Conservation (phyloP, 2,329 filamentous ascomycete genomes). For the Trichophyton schoenleinii region DNA sequence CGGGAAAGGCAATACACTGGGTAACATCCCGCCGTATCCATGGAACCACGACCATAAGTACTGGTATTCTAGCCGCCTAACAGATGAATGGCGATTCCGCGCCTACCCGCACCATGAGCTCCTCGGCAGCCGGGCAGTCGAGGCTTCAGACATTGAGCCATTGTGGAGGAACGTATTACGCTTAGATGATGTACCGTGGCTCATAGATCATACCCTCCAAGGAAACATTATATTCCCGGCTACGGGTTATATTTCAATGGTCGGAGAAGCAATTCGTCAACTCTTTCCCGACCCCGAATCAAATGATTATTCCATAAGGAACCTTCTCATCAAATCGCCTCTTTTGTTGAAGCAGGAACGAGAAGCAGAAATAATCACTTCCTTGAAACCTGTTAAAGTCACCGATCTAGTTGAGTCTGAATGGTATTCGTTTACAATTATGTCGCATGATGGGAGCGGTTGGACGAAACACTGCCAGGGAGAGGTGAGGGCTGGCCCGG, state of each 20-base stretch:
- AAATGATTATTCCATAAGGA: constrained; percentile 8
- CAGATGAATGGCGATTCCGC: constrained; percentile 15
- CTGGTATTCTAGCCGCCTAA: constrained; percentile 18
- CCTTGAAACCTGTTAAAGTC: constrained; percentile 9
- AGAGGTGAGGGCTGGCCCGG: constrained; percentile 2
- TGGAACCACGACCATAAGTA: constrained; percentile 5
- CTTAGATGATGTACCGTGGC: constrained; percentile 25
- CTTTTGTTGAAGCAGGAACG: constrained; percentile 16
- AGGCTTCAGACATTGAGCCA: constrained; percentile 20
- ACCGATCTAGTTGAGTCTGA: neutral
- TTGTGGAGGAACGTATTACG: constrained; percentile 31
- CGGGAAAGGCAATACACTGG: constrained; percentile 4
- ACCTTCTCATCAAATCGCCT: constrained; percentile 14
- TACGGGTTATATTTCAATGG: constrained; percentile 34
- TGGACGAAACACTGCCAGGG: constrained; percentile 20
- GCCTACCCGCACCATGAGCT: constrained; percentile 15
- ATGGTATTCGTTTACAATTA: constrained; percentile 13
- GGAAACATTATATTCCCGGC: constrained; percentile 31
- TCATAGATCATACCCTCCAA: constrained; percentile 32
- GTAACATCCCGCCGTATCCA: constrained; percentile 20
- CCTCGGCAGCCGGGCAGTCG: constrained; percentile 18
- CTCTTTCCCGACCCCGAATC: neutral
- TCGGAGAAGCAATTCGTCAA: constrained; percentile 27
- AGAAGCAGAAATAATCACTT: constrained; percentile 15
- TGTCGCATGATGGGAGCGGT: constrained; percentile 12